phyloP scores from a whole-genome alignment of 2,329 filamentous ascomycete genomes.

The Domatiomyces globalis region DNA sequence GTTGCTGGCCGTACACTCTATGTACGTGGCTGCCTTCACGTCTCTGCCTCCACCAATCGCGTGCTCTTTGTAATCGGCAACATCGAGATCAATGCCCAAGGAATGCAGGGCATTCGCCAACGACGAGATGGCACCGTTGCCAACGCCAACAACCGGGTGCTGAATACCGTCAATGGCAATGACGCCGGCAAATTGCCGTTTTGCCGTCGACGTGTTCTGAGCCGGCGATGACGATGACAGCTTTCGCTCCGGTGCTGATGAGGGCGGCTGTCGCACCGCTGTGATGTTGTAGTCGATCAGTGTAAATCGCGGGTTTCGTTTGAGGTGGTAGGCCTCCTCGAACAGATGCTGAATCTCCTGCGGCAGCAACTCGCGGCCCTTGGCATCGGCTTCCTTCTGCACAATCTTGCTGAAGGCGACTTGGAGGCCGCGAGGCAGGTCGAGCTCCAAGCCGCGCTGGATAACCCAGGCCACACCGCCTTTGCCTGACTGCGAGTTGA shows the following conservation, averaged over 20 bases:
- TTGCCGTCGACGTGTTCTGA: slow-evolving; percentile 57
- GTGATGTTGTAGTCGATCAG: slow-evolving; percentile 86
- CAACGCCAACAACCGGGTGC: slow-evolving; percentile 62
- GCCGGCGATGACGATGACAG: slow-evolving; percentile 4
- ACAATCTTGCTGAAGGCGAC: slow-evolving; percentile 81
- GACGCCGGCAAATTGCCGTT: slow-evolving; percentile 71
- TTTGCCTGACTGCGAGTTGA: slow-evolving; percentile 94
- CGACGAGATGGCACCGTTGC: slow-evolving; percentile 82
- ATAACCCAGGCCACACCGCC: slow-evolving; percentile 92
- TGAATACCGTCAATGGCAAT: slow-evolving; percentile 70
- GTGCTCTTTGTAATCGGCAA: slow-evolving; percentile 93
- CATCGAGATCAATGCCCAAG: slow-evolving; percentile 75
- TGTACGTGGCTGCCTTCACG: slow-evolving; percentile 89
- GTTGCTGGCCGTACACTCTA: slow-evolving; percentile 65
- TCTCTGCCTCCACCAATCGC: slow-evolving; percentile 67
- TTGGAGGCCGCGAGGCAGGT: slow-evolving; percentile 83
- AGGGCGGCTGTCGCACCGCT: slow-evolving; percentile 56
- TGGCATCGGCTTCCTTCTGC: slow-evolving; percentile 62
- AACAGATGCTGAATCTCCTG: slow-evolving; percentile 80
- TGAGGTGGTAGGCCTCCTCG: slow-evolving; percentile 72
- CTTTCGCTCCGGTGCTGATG: slow-evolving; percentile 1
- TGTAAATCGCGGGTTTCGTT: slow-evolving; percentile 67
- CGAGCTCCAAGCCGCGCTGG: slow-evolving; percentile 72
- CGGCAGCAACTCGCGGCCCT: slow-evolving; percentile 71
- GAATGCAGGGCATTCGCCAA: slow-evolving; percentile 66